A percentile compares a stretch with the other conserved stretches of the same genome.
phyloP scores from a whole-genome alignment of 2,329 filamentous ascomycete genomes.

The Exophiala spinifera region DNA sequence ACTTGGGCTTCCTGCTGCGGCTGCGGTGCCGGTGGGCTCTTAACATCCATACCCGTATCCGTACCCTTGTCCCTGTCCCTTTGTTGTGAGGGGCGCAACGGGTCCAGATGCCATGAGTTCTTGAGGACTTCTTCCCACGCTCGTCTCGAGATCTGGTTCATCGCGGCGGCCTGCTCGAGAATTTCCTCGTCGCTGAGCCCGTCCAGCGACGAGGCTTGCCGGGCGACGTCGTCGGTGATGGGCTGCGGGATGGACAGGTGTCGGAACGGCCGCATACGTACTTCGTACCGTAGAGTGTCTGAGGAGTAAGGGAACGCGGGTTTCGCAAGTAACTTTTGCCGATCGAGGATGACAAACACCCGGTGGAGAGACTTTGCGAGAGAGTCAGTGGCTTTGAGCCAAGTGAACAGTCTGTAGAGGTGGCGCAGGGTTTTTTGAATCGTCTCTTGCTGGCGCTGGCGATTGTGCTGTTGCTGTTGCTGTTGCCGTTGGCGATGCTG shows the following conservation, averaged over 20 bases:
- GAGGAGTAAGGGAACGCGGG: constrained; percentile 61
- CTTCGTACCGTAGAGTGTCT: constrained; percentile 68
- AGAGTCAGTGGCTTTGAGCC: constrained; percentile 60
- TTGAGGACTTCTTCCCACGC: constrained; percentile 43
- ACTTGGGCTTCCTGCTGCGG: constrained; percentile 26
- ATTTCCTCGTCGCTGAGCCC: constrained; percentile 42
- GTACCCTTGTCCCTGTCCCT: too few relatives aligned
- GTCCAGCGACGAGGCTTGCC: constrained; percentile 41
- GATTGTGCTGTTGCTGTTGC: not conserved
- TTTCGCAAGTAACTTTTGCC: constrained; percentile 46
- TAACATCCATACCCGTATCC: too few relatives aligned
- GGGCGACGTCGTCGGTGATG: constrained; percentile 63
- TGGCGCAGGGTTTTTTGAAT: constrained; percentile 36
- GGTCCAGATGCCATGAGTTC: constrained; percentile 35
- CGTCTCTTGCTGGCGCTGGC: constrained; percentile 4
- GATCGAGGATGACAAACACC: constrained; percentile 65
- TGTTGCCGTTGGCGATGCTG: too few relatives aligned
- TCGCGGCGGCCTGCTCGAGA: constrained; percentile 39
- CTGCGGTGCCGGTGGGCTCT: too few relatives aligned
- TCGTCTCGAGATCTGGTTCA: constrained; percentile 41
- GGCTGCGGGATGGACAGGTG: constrained; percentile 65
- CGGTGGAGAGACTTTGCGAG: constrained; percentile 52
- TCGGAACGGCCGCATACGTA: constrained; percentile 83
- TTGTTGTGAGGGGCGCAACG: constrained; percentile 17
- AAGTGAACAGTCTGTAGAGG: constrained; percentile 60